Percentiles rank a stretch among this genome's conserved stretches.
Conservation (phyloP, 345 rosid species). For the Chamaenerion angustifolium region DNA sequence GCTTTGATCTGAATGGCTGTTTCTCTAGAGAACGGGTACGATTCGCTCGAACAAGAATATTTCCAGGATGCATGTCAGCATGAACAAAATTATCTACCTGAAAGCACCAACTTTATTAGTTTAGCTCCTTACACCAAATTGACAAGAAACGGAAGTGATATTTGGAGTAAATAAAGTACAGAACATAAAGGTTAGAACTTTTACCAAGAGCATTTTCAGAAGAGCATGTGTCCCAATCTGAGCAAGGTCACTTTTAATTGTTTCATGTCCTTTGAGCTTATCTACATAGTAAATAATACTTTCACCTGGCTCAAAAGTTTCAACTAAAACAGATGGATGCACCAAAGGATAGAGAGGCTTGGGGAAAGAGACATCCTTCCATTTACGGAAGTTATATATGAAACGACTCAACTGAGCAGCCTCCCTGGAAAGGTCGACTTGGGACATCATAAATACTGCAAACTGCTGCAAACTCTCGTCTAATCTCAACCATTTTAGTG, state of each 20-base stretch:
- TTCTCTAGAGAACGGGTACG: conserved; percentile 4
- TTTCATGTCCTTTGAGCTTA: conserved; percentile 22
- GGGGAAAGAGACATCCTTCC: conserved; percentile 39
- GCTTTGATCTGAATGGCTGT: conserved; percentile 23
- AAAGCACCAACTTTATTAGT: neutral
- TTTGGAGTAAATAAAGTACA: neutral
- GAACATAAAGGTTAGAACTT: neutral
- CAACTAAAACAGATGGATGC: conserved; percentile 39
- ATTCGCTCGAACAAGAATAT: conserved; percentile 9
- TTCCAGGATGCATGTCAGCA: conserved; percentile 14
- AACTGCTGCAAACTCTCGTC: conserved; percentile 36
- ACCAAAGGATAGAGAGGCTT: conserved; percentile 36
- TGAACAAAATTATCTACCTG: conserved; percentile 14
- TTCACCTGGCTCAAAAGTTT: conserved; percentile 32
- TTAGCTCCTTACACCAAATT: too few relatives aligned
- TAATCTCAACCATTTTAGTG: conserved; percentile 35
- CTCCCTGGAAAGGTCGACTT: conserved; percentile 39
- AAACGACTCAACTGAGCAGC: conserved; percentile 40
- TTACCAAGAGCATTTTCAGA: conserved; percentile 36
- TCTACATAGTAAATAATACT: conserved; percentile 30
- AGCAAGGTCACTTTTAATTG: conserved; percentile 29
- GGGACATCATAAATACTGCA: conserved; percentile 41
- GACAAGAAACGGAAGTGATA: too few relatives aligned
- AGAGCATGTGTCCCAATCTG: conserved; percentile 41
- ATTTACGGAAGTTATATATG: conserved; percentile 32